Base-by-base conservation (phyloP, 2,329 filamentous ascomycete species). In the Didymellaceae sp. region DNA sequence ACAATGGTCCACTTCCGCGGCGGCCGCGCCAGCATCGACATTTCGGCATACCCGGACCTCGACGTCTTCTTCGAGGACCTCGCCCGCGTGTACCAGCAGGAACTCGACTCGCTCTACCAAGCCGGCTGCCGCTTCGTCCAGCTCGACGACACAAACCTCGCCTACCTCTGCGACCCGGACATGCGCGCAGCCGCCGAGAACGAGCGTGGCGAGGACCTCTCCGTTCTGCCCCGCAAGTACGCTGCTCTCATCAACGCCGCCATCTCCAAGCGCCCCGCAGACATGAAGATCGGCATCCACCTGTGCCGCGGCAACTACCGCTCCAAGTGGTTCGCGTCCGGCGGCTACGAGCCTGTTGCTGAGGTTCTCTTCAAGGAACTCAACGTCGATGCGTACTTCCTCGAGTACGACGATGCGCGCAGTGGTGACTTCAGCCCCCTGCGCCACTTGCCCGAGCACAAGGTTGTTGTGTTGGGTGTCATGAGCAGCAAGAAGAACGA, bases 1-100 rank as follows among this genome's bases (percentile, higher is more conserved):
- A 84, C 82, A n/a, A 83, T 83, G 81, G 77, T 83, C 41, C 81
- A 84, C 65, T 84, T 84, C 76, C 78, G 81, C 49, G 80, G 80
- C 53, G 79, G 77, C 9, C 75, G 81, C 24, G 79, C 81, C 17
- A 75, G 75, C 59, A 83, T 83, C 65, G 76, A 79, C 62, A 74
- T 75, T 60, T 70, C 72, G 33, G 79, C 80, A 7, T 84, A 84
- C 66, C 81, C 81, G 5, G 76, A 77, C 14, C 74, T 84, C 8
- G 81, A 83, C 38, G 71, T 74, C 20, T 82, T 82, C 72, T 83
- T 83, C 67, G 79, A 77, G 14, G 81, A 84, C 60, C 73, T 83
- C 9, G 80, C 80, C 8, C 72, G 74, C 43, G 81, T 80, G 5
- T 84, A 80, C 69, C 81, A 82, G 67, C 76, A 79, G 65, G 81